phyloP scores from a whole-genome alignment of 148 eudicot genomes.

The Rhododendron simsii region DNA sequence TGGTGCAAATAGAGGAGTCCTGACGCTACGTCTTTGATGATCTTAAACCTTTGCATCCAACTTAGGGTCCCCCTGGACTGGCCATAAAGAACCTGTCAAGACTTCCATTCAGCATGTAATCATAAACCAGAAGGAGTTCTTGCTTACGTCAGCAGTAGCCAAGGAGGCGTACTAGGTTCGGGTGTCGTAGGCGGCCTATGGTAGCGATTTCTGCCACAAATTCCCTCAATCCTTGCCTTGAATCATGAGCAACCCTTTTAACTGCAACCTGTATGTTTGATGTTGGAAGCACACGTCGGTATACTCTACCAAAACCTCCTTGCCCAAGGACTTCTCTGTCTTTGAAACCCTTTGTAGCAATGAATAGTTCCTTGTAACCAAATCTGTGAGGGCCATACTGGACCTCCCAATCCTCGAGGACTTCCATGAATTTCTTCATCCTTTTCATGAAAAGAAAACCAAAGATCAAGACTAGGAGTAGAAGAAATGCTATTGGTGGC shows the following conservation, averaged over 20 bases:
- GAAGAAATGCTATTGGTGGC: not conserved
- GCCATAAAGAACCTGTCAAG: not conserved
- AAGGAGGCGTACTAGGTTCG: not conserved
- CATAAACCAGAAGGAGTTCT: conserved; percentile 1
- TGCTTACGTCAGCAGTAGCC: conserved; percentile 7
- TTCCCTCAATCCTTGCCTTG: conserved; percentile 3
- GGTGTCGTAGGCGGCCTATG: not conserved
- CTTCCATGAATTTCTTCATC: not conserved
- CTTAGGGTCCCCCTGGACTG: no score
- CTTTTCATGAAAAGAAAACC: not conserved
- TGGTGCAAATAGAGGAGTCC: no score
- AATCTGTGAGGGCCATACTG: not conserved
- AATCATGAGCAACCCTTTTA: not conserved
- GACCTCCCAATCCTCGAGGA: conserved; percentile 8
- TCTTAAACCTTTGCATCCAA: no score
- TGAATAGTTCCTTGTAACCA: not conserved
- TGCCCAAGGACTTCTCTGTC: not conserved
- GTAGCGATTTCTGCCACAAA: conserved; percentile 10
- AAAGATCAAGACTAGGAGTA: no score
- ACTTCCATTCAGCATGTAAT: not conserved
- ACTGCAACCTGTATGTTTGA: not conserved
- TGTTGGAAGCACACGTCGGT: not conserved
- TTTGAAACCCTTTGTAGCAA: not conserved
- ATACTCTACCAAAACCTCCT: not conserved
- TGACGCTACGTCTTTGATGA: no score